Percentiles rank a stretch among this genome's conserved stretches.
These are phyloP conservation scores for Parmales sp. DNA, from an alignment of 108 stramenopile genomes.

Conservation along the genomic window DNA sequence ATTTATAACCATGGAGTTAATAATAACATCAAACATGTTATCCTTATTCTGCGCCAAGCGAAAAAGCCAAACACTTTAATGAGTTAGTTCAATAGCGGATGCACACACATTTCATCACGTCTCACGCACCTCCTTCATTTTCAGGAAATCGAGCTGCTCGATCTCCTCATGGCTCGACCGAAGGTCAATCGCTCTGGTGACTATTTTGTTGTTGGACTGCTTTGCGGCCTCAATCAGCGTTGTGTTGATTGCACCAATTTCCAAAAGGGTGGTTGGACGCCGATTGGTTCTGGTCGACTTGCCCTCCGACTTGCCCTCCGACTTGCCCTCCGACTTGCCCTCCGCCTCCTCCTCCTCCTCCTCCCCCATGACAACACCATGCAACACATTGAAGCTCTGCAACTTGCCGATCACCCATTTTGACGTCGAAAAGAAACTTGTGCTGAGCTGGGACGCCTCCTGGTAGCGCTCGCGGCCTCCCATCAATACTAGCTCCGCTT, in stretches of 20 bases:
- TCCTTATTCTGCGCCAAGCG: too few species aligned
- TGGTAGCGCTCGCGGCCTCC: constrained; percentile 67
- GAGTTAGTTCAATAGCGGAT: too few species aligned
- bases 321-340: neutral
- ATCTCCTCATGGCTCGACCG: constrained; percentile 58
- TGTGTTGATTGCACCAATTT: constrained; percentile 90
- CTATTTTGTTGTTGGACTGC: constrained; percentile 26
- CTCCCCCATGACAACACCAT: constrained; percentile 34
- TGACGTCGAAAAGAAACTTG: constrained; percentile 65
- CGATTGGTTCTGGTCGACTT: constrained; percentile 13
- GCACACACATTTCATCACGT: too few species aligned
- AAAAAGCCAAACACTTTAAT: too few species aligned
- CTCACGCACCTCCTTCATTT: too few species aligned
- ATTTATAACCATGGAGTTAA: too few species aligned
- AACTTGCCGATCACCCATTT: constrained; percentile 73
- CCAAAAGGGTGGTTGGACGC: constrained; percentile 55
- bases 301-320: neutral
- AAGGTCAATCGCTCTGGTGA: constrained; percentile 70
- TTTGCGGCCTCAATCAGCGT: constrained; percentile 69
- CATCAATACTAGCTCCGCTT: constrained; percentile 45
- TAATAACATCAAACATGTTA: too few species aligned
- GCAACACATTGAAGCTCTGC: constrained; percentile 54
- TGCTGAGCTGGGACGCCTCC: constrained; percentile 71
- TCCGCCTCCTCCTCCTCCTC: neutral
- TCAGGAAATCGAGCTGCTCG: constrained; percentile 77